Evolutionary conservation across 2,329 filamentous ascomycete genomes (phyloP), one percentile per base, ranked within the genome.

Genomic region (Xylariaceae sp.): DNA sequence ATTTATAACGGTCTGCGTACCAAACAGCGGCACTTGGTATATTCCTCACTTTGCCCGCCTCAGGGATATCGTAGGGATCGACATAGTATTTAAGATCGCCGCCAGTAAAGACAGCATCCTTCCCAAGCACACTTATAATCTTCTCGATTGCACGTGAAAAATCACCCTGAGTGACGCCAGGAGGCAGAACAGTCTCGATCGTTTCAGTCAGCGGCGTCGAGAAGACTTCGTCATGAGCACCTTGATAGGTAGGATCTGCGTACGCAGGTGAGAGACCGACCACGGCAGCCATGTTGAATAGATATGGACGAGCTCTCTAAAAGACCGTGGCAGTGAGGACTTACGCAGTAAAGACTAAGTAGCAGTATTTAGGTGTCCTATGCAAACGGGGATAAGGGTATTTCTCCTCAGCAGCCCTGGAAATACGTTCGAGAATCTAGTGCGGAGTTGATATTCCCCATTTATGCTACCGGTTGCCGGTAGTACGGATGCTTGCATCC

Each of bases 1-100:
- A 16, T 7, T 4, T 36, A 15, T 8, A 20, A 35, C 6, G 1
- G 18, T 23, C 8, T 15, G 40, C 66, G 59, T 47, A 73, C 65
- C 75, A 73, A 13, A 77, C 71, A 6, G 75, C 75, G 6, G 74
- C 75, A 41, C 74, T 73, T 2, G 75, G 74, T 37, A 77, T 68
- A 36, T 70, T 74, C 20, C 75, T 68, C 47, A 68, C 64, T 3
- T 69, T 66, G 5, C 70, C 70, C 3, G 66, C 67, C 53, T 77
- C 75, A 3, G 70, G 70, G 8, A 78, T 67, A 62, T 78, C 75
- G 48, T 78, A 78, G 1, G 76, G 75, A 48, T 78, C 75, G 36
- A 78, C 74, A 52, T 78, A 78, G 50, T 78, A 75, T 4, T 65
- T 70, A 27, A 78, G 55, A 1, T 61, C 67, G 20, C 72, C 65